Evolutionary conservation across 2,329 filamentous ascomycete genomes (phyloP).

Genomic region (Pseudogymnoascus sp.): DNA sequence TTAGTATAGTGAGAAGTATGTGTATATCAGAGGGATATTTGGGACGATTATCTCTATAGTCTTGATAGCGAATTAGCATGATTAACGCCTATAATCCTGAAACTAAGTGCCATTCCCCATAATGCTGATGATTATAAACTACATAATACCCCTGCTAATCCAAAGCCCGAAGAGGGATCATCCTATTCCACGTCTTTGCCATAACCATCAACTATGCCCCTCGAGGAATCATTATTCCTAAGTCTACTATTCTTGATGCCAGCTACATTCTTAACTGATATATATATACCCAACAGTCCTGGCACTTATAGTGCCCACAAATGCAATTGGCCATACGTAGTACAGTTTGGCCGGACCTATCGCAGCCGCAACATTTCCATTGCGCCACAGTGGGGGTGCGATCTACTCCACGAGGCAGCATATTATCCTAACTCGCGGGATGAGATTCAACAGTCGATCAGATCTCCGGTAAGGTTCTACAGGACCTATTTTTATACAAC

Average conservation of each 20-base stretch:
- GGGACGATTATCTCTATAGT: not conserved
- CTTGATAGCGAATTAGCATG: constrained; percentile 7
- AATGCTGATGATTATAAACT: not conserved
- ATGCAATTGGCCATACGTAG: too few relatives aligned
- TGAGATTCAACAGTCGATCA: not conserved
- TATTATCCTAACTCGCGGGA: not conserved
- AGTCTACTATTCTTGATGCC: not conserved
- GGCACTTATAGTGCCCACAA: too few relatives aligned
- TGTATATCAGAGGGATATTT: constrained; percentile 1
- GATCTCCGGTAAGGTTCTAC: not conserved
- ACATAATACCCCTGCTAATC: not conserved
- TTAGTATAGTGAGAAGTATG: not conserved
- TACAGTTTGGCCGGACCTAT: too few relatives aligned
- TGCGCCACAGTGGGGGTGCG: too few relatives aligned
- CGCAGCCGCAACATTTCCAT: too few relatives aligned
- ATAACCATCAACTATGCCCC: too few relatives aligned
- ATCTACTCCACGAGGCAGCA: too few relatives aligned
- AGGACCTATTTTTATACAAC: not conserved
- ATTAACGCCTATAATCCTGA: not conserved
- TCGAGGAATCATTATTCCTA: not conserved
- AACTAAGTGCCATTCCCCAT: too few relatives aligned
- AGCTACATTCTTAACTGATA: not conserved
- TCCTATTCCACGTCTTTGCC: too few relatives aligned
- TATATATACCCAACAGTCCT: too few relatives aligned
- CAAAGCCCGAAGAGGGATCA: not conserved